A percentile compares a stretch with the other conserved stretches of the same genome.
Conservation (phyloP, 768 basidiomycete genomes). For the Royoungia palumana region DNA sequence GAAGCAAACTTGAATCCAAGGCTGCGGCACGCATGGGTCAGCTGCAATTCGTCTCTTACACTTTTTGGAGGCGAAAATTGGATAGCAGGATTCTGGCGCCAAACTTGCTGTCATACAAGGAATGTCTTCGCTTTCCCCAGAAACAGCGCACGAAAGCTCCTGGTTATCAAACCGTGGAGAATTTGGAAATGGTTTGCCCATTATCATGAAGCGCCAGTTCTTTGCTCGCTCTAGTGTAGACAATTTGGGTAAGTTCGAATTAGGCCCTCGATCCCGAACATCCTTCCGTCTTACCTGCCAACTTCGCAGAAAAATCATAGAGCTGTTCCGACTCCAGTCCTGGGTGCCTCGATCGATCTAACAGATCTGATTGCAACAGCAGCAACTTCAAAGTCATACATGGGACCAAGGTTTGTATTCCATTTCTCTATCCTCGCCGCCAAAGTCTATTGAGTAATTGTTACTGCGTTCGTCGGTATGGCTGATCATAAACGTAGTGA, state of each 20-base stretch:
- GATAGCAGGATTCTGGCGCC: constrained; percentile 13
- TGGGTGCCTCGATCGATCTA: constrained; percentile 22
- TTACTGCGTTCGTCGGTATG: too few relatives aligned
- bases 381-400: too few relatives aligned
- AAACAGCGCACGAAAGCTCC: constrained; percentile 38
- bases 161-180: constrained; percentile 38
- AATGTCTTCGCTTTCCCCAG: constrained; percentile 40
- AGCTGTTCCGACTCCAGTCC: too few relatives aligned
- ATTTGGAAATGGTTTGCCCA: constrained; percentile 39
- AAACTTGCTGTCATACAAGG: constrained; percentile 32
- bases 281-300: not conserved
- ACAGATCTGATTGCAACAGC: too few relatives aligned
- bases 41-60: constrained; percentile 39
- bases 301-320: not conserved
- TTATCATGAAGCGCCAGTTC: not conserved
- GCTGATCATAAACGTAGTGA: too few relatives aligned
- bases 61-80: constrained; percentile 1
- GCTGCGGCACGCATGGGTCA: constrained; percentile 57
- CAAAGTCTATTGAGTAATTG: too few relatives aligned
- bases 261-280: not conserved
- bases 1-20: constrained; percentile 46
- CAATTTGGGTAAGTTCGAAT: constrained; percentile 24
- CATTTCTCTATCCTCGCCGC: too few relatives aligned
- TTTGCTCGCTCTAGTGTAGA: not conserved
- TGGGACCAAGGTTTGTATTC: too few relatives aligned